A percentile compares a stretch with the other conserved stretches of the same genome.
Evolutionary conservation across 352 stramenopile species (phyloP).

Genomic region (Salisapilia sapeloensis): DNA sequence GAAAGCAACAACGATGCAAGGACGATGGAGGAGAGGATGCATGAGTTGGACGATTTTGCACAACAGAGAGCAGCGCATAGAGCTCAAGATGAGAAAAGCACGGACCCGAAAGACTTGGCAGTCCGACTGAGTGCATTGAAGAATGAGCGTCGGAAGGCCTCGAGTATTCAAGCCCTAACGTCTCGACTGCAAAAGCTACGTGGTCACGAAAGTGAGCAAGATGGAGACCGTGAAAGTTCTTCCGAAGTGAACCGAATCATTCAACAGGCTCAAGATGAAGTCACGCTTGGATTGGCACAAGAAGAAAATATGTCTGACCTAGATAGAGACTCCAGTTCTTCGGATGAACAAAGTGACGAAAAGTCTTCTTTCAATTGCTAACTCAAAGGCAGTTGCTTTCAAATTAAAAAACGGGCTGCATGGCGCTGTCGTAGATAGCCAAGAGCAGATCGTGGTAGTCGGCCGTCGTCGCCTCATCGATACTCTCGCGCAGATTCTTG

Average conservation of each 20-base stretch:
- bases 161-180: conserved; percentile 9
- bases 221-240: background rate
- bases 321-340: conserved; percentile 1
- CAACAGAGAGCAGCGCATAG: conserved; percentile 2
- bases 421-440: background rate
- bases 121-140: conserved; percentile 30
- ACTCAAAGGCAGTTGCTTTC: background rate
- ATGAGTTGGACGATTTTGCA: conserved; percentile 10
- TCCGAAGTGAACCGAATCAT: conserved; percentile 22
- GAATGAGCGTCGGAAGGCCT: conserved; percentile 11
- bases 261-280: conserved; percentile 38
- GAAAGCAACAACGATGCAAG: no score
- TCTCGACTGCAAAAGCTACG: conserved; percentile 22
- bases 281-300: conserved; percentile 26
- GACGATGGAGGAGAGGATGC: conserved; percentile 6
- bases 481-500: conserved; percentile 25
- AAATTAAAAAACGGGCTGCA: background rate
- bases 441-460: conserved; percentile 14
- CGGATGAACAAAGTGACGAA: conserved; percentile 2
- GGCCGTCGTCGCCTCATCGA: conserved; percentile 30
- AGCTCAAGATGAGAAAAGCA: conserved; percentile 5
- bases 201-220: conserved; percentile 1
- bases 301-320: conserved; percentile 9
- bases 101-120: conserved; percentile 7
- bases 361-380: background rate